A percentile compares a stretch with the other conserved stretches of the same genome.
Evolutionary conservation across 441 rosid genomes (phyloP).

Genomic region (Kokia cookei): DNA sequence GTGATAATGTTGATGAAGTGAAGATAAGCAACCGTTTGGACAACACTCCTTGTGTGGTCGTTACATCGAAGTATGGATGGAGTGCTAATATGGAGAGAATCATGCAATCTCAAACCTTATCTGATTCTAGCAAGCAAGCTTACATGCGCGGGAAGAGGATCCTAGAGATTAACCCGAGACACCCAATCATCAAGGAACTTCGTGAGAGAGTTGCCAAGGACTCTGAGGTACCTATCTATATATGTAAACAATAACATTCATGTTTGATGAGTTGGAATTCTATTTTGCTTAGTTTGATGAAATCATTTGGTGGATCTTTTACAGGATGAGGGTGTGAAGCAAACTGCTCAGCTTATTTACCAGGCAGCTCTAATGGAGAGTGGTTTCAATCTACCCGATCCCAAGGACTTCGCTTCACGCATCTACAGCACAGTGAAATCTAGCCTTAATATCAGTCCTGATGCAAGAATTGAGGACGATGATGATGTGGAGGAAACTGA

Average conservation of each 20-base stretch:
- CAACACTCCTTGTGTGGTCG: conserved; percentile 86
- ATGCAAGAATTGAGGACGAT: conserved; percentile 70
- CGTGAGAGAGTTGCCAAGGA: conserved; percentile 71
- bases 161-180: conserved; percentile 90
- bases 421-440: conserved; percentile 76
- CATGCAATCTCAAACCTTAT: conserved; percentile 86
- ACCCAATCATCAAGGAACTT: conserved; percentile 91
- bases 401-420: conserved; percentile 79
- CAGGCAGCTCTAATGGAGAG: conserved; percentile 95
- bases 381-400: conserved; percentile 68
- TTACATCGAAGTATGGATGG: conserved; percentile 91
- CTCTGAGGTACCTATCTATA: conserved; percentile 52
- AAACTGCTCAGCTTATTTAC: conserved; percentile 85
- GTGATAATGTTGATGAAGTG: conserved; percentile 80
- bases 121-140: conserved; percentile 84
- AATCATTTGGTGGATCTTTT: not conserved
- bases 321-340: conserved; percentile 69
- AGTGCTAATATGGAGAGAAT: conserved; percentile 95
- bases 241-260: not conserved
- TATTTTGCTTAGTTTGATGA: not conserved
- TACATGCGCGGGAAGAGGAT: conserved; percentile 94
- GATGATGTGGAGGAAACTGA: conserved; percentile 70
- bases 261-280: not conserved
- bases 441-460: conserved; percentile 64
- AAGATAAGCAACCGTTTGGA: conserved; percentile 83